Evolutionary conservation across 75 land plant species (phyloP).

Genomic region (Gnetum montanum): DNA sequence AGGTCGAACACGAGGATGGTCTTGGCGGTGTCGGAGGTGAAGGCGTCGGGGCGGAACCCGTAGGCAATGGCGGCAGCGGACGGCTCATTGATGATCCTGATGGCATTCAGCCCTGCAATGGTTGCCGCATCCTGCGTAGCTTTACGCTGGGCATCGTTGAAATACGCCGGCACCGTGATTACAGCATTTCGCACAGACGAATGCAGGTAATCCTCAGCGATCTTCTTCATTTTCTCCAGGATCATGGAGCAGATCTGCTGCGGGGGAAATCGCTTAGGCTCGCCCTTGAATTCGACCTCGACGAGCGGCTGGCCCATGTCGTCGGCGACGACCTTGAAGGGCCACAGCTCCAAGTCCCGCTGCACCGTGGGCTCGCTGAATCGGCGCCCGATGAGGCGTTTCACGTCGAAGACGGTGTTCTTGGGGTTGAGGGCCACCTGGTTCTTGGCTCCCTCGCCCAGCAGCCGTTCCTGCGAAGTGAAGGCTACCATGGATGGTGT

Average conservation of each 20-base stretch:
- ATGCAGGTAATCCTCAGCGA: not conserved
- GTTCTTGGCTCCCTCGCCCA: constrained; percentile 3
- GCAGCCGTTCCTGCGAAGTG: not conserved
- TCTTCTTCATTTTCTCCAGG: constrained; percentile 4
- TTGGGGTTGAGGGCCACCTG: not conserved
- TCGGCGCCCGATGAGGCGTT: constrained; percentile 17
- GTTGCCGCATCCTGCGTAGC: constrained; percentile 12
- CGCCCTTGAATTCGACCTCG: constrained; percentile 8
- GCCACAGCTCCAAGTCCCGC: constrained; percentile 12
- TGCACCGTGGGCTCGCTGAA: constrained; percentile 12
- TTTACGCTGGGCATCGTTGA: constrained; percentile 9
- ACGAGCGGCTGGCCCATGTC: constrained; percentile 12
- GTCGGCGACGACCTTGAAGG: constrained; percentile 7
- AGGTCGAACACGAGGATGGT: constrained; percentile 13
- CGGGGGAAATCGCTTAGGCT: constrained; percentile 2
- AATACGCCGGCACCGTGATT: constrained; percentile 12
- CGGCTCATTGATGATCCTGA: constrained; percentile 13
- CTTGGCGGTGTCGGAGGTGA: not conserved
- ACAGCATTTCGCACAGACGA: constrained; percentile 5
- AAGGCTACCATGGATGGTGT: constrained; percentile 1
- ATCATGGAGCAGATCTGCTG: constrained; percentile 17
- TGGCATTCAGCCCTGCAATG: constrained; percentile 14
- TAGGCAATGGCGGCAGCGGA: constrained; percentile 17
- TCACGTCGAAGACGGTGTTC: constrained; percentile 10
- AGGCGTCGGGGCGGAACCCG: not conserved